Base-by-base conservation (phyloP, 164 flowering plant species). In the Magnolia changhungtana region DNA sequence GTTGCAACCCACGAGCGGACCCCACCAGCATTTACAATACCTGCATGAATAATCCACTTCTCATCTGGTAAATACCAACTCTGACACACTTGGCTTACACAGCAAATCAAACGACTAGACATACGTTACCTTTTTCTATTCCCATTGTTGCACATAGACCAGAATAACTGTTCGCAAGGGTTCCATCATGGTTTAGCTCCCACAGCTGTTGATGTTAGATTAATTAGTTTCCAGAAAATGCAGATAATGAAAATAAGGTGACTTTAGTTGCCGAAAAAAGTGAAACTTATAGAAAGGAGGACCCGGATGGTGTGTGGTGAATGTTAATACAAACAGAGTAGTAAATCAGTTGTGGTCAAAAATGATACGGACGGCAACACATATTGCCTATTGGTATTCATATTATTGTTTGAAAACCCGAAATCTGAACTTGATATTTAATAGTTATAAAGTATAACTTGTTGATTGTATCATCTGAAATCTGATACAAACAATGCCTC, bases 1-100 rank as follows among this genome's bases (percentile, higher is more conserved):
- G 90, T 88, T 5, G 98, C 95, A 77, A 92, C 78, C 98, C 98
- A 95, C 72, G 94, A 82, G 11, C 97, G 98, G 76, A 81, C 68
- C 50, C 94, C 95, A 7, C 74, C 78, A 20, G 86, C 71, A 45
- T 11, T 80, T 16, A 69, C 81, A 61, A 82, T 79, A 74, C 77
- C 93, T 91, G 86, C 80, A 83, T 14, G 16, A 75, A 49, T 45
- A 84, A 52, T 61, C 61, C 8, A 24, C 64, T 31, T 72, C 31
- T 19, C 59, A 29, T 70, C 13, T 27, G 52, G 13, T 52, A 11
- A 75, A 2, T 50, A 71, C 18, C 13, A 31, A 63, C 29, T 66
- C 72, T 37, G 13, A 49, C 11, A 20, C 14, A n/a, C 18, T 3
- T 58, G 63, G 63, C 10, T 51, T 2, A 76, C 8, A 64, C 27